Base-by-base conservation (phyloP, 192 early-diverging fungal genomes). In the Pilobolus umbonatus region DNA sequence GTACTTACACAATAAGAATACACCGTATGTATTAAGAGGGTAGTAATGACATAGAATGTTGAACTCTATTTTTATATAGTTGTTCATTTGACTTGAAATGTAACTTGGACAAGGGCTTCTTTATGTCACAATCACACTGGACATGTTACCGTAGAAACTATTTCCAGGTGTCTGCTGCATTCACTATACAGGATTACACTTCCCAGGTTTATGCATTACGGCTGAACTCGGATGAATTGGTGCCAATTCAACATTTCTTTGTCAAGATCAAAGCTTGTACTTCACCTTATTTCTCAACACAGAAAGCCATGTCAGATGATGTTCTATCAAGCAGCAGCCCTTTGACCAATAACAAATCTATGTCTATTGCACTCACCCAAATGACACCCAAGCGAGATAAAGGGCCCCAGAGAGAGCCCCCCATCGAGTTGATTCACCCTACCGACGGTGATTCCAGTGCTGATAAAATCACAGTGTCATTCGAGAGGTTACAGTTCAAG, bases 121-220 rank as follows among this genome's bases (percentile, higher is more conserved):
- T 54, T 54, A 22, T 32, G 24, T 54, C 32, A 0, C 52, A 54
- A 14, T 35, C 10, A 2, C 52, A 24, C 24, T 94, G 91, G 89
- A 92, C 91, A 1, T 94, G 92, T 61, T 96, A 96, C 65, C 81
- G 93, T 8, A 83, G 92, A 57, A 96, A 96, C 65, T 96, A 94
- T 70, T 95, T 95, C 44, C 90, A 94, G 59, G 76, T 96, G 17
- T 80, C 77, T 35, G 71, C 75, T n/a, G 66, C 81, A 5, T 88
- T 90, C 15, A 49, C 43, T n/a, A 38, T 64, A n/a, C 62, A 31
- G 11, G 70, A 61, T 26, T 31, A 60, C 19, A 31, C 40, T 43
- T 28, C 30, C 19, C 28, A 73, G 68, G 21, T 73, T 75, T 26
- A 61, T 68, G 52, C 35, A 30, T 34, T 55, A 38, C 62, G 25